Conservation (phyloP, 331 rosid genomes). For the Malus hybrid region DNA sequence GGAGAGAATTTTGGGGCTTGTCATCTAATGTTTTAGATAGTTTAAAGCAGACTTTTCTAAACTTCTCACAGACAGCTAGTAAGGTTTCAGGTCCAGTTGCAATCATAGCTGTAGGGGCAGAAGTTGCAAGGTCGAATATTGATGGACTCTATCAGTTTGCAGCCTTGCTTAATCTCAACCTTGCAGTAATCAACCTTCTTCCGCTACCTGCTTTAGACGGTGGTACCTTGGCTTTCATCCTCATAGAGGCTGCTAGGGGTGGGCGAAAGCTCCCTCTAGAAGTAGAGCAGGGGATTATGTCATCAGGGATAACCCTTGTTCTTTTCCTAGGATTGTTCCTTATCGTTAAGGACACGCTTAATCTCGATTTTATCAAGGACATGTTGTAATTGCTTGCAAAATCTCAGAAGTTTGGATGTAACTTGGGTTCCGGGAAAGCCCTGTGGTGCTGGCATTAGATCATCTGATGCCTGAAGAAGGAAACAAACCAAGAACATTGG, state of each 20-base stretch:
- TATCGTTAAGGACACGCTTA: slow-evolving; percentile 73
- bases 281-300: slow-evolving; percentile 85
- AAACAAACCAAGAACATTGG: slow-evolving; percentile 17
- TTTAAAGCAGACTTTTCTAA: slow-evolving; percentile 72
- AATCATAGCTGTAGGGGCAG: slow-evolving; percentile 94
- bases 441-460: slow-evolving; percentile 18
- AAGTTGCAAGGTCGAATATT: slow-evolving; percentile 80
- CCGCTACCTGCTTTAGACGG: slow-evolving; percentile 97
- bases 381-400: slow-evolving; percentile 37
- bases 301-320: slow-evolving; percentile 80
- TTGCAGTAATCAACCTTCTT: slow-evolving; percentile 86
- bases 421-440: slow-evolving; percentile 13
- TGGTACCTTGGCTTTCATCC: slow-evolving; percentile 79
- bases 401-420: slow-evolving; percentile 3
- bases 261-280: slow-evolving; percentile 87
- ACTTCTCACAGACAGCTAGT: slow-evolving; percentile 90
- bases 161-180: slow-evolving; percentile 82
- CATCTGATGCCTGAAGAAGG: slow-evolving; percentile 8
- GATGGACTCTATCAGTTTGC: slow-evolving; percentile 96
- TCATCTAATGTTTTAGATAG: slow-evolving; percentile 68
- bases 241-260: slow-evolving; percentile 86
- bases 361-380: slow-evolving; percentile 76
- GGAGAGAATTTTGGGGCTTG: slow-evolving; percentile 75
- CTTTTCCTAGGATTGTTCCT: slow-evolving; percentile 76
- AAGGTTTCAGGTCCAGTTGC: slow-evolving; percentile 98